Conservation (phyloP, 2,329 filamentous ascomycete genomes). For the Diaporthe sp. region DNA sequence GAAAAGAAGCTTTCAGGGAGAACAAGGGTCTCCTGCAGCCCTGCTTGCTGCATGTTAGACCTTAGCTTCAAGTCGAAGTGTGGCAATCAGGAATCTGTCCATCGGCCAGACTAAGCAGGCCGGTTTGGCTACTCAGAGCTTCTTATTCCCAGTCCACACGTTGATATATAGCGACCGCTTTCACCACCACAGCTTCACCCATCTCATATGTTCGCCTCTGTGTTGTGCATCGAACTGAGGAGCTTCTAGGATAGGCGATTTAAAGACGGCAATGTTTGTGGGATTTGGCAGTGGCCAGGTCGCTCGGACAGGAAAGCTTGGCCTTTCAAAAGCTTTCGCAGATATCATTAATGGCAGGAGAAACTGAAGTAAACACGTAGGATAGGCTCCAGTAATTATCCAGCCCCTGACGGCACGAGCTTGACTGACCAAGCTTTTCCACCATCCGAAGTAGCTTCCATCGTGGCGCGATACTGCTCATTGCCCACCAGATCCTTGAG, state of each 20-base stretch:
- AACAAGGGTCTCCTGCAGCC: neutral
- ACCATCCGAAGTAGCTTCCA: neutral
- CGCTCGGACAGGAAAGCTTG: too few species aligned
- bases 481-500: slow-evolving; percentile 58
- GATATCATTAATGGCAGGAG: neutral
- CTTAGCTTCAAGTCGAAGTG: neutral
- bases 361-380: neutral
- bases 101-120: neutral
- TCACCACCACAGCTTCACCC: too few species aligned
- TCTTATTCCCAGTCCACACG: neutral
- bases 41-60: too few species aligned
- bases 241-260: too few species aligned
- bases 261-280: neutral
- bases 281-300: neutral
- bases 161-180: neutral
- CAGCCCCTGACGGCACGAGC: neutral
- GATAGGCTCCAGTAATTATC: neutral
- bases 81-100: too few species aligned
- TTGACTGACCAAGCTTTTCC: slow-evolving; percentile 13
- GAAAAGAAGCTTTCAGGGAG: neutral
- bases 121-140: neutral
- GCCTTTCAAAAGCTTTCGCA: too few species aligned
- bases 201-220: too few species aligned
- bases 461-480: slow-evolving; percentile 1
- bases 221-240: too few species aligned